Base-by-base conservation (phyloP, 2,329 filamentous ascomycete species). In the Fusarium napiforme region DNA sequence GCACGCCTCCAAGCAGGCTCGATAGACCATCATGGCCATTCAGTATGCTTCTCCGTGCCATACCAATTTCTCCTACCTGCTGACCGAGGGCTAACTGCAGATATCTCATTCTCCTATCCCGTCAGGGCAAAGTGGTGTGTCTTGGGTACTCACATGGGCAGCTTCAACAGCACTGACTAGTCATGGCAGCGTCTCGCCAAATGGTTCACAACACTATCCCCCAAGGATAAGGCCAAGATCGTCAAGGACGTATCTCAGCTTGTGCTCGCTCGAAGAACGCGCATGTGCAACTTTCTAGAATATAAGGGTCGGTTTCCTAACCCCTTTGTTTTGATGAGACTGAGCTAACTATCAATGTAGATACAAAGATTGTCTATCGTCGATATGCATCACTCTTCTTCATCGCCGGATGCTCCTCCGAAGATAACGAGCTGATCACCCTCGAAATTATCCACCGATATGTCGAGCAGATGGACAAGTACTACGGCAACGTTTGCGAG, bases 391-490 rank as follows among this genome's bases (percentile, higher is more conserved):
- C 96, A 67, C 92, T 99, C 71, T 99, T 98, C 88, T 99, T 99
- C 88, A 99, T 99, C 83, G 95, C 96, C 79, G 96, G 96, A 79
- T 97, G 95, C 86, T 92, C 95, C 60, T 95, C 95, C n/a, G 95
- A 94, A 73, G 96, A 99, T 84, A 99, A 99, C 84, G 96, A 99
- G 82, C 87, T 99, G 81, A 98, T 98, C 82, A 97, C 94, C 30
- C 94, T 99, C 81, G 96, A 99, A 84, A 95, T 99, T 81, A 97
- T 99, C 79, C 96, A 99, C 84, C 94, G 96, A 84, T 99, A 99
- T 83, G 96, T 99, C 81, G 96, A 99, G 84, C 96, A 99, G 85
- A 99, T 99, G 96, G 96, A 99, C 88, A 99, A 99, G 84, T 99
- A 99, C 87, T 99, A 98, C 84, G 96, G 96, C 83, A 99, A 99